Base-by-base conservation (phyloP, 305 asterid species). In the Ilex paraguariensis region DNA sequence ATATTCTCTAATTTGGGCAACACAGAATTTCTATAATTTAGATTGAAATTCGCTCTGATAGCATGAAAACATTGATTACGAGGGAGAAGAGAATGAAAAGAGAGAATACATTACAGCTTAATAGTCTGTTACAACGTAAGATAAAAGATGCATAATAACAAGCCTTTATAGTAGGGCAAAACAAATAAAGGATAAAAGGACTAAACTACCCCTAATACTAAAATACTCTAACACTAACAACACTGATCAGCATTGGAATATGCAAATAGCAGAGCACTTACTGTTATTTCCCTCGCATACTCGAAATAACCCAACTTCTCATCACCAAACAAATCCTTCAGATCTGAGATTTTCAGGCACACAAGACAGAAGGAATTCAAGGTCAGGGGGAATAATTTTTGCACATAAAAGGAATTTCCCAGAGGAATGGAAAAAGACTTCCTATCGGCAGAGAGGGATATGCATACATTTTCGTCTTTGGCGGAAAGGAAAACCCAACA, bases 251-350 rank as follows among this genome's bases (percentile, higher is more conserved):
- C 4, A 44, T 66, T 45, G 54, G 50, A 45, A 62, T 36, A 14
- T 60, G 60, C 49, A 57, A 63, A 21, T 21, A 21, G 44, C 50
- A 61, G 30, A 40, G 3, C 56, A 75, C 89, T 75, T 69, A 88
- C 98, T 6, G 84, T 86, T 73, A 88, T 86, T 83, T 91, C 90
- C 80, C 71, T 83, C 17, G 94, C 95, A 74, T 80, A 86, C 73
- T 91, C 96, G 1, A 91, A 78, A 77, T 74, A 88, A 69, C 98
- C 96, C 32, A 67, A 78, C 75, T 79, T 88, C 79, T 78, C 88
- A 59, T 74, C 84, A 58, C 79, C 82, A 69, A 88, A 80, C 77
- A 91, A 77, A 75, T 81, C 81, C 76, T 77, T 81, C 77, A 84
- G 70, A 78, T 84, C 98, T 88, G 77, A 31, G 16, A 69, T 56